Conservation (phyloP, 1,284 basidiomycete genomes). For the Kwoniella shivajii region DNA sequence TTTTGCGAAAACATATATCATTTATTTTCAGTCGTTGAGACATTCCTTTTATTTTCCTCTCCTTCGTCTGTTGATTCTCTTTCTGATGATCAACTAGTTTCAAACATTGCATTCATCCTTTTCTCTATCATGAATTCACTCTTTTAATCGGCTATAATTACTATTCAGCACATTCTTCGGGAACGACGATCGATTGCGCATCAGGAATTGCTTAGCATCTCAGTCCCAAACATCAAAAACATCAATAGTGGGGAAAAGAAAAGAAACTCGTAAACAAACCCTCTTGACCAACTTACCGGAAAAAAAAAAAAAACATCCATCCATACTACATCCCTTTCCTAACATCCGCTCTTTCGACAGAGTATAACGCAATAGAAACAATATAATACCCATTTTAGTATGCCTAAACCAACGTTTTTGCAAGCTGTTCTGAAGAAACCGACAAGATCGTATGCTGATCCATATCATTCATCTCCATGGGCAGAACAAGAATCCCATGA, state of each 20-base stretch:
- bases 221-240: neutral
- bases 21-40: neutral
- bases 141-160: neutral
- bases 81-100: neutral
- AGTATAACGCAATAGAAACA: neutral
- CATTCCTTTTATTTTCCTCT: neutral
- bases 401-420: constrained; percentile 48
- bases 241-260: neutral
- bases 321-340: neutral
- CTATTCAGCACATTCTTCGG: too few relatives aligned
- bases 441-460: constrained; percentile 44
- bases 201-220: neutral
- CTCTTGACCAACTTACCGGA: neutral
- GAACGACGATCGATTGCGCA: too few relatives aligned
- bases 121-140: neutral
- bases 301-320: neutral
- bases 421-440: constrained; percentile 45
- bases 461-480: constrained; percentile 38
- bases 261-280: constrained; percentile 4
- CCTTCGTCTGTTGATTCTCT: neutral
- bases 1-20: too few relatives aligned
- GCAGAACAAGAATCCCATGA: constrained; percentile 24
- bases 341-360: neutral
- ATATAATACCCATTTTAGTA: too few relatives aligned
- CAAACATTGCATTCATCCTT: neutral